Percentiles rank a stretch among this genome's conserved stretches.
phyloP scores from a whole-genome alignment of 192 early-diverging fungal species.

The Nowakowskiella sp. region DNA sequence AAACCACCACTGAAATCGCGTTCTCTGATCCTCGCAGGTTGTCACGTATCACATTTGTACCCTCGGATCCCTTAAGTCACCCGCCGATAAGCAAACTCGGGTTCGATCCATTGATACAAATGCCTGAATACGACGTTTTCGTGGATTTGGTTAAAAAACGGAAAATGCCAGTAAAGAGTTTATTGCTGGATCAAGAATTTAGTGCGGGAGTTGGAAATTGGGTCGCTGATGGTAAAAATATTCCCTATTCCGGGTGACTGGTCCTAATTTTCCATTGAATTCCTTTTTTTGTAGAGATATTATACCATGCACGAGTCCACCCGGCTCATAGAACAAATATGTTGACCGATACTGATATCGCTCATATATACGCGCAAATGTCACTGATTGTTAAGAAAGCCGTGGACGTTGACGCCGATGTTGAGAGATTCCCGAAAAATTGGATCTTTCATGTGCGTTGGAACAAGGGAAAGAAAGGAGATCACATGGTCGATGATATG shows the following conservation, averaged over 20 bases:
- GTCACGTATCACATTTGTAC: conserved; percentile 52
- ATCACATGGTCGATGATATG: conserved; percentile 45
- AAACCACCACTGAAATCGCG: conserved; percentile 20
- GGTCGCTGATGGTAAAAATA: conserved; percentile 66
- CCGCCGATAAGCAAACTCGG: conserved; percentile 57
- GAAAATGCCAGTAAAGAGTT: conserved; percentile 55
- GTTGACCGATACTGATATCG: conserved; percentile 40
- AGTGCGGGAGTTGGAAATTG: conserved; percentile 79
- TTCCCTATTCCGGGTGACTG: neutral
- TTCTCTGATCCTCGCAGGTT: conserved; percentile 67
- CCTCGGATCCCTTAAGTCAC: conserved; percentile 1
- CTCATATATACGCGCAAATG: conserved; percentile 37
- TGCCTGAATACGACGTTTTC: conserved; percentile 49
- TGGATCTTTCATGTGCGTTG: conserved; percentile 77
- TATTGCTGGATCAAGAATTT: conserved; percentile 70
- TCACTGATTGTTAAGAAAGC: conserved; percentile 45
- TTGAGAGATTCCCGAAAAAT: conserved; percentile 48
- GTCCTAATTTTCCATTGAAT: neutral
- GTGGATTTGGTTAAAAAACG: conserved; percentile 22
- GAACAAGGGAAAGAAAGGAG: conserved; percentile 24
- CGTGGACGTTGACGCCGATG: conserved; percentile 59
- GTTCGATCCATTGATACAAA: conserved; percentile 61
- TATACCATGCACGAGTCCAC: conserved; percentile 67
- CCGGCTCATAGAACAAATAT: conserved; percentile 47
- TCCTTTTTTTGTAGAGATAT: conserved; percentile 23